Evolutionary conservation across 257 asterid species (phyloP).

Genomic region (Plantago elongata): DNA sequence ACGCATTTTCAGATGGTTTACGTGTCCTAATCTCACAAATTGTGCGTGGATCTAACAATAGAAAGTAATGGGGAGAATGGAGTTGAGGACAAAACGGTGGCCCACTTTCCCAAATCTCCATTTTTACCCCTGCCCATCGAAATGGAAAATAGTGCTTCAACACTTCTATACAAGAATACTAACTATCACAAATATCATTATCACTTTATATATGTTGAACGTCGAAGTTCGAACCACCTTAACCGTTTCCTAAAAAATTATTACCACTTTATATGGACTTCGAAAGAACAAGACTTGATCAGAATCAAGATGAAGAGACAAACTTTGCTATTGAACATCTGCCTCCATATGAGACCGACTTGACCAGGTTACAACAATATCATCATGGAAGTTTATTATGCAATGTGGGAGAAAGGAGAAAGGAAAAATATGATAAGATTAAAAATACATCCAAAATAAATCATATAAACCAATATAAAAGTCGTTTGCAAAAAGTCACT

Average conservation of each 20-base stretch:
- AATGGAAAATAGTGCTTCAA: not conserved
- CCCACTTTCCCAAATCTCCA: constrained; percentile 2
- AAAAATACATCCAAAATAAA: not conserved
- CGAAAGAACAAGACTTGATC: no score
- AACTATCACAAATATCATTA: not conserved
- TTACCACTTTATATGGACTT: no score
- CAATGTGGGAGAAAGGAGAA: not conserved
- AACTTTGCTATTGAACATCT: not conserved
- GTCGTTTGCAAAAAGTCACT: not conserved
- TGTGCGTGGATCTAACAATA: not conserved
- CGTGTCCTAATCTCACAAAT: constrained; percentile 37
- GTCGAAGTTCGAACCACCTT: no score
- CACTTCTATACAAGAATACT: not conserved
- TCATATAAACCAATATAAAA: not conserved
- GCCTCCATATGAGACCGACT: constrained; percentile 3
- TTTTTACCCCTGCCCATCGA: not conserved
- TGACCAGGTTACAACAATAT: no score
- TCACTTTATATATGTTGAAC: no score
- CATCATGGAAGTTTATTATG: not conserved
- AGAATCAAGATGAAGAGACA: not conserved
- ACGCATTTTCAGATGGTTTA: constrained; percentile 28
- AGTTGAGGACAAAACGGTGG: constrained; percentile 5
- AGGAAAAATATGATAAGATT: not conserved
- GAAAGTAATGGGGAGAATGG: not conserved
- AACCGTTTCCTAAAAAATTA: no score